Evolutionary conservation across 2,329 filamentous ascomycete genomes (phyloP).

Genomic region (Paracoccidioides lutzii): DNA sequence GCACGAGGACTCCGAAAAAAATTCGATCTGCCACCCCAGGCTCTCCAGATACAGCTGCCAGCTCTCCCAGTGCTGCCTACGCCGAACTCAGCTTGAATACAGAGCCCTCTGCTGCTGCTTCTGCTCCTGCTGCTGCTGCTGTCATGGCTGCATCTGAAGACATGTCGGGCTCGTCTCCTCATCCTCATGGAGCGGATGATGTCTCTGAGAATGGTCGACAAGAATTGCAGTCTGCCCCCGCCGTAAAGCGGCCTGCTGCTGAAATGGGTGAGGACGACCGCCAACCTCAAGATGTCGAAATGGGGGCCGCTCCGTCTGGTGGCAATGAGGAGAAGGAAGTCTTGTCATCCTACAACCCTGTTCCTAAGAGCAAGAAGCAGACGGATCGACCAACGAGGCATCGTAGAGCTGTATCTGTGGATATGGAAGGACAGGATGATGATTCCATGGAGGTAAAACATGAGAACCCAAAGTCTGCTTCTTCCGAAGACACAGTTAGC

Average conservation of each 20-base stretch:
- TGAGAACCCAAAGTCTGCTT: conserved; percentile 6
- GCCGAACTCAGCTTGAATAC: conserved; percentile 16
- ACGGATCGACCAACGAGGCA: conserved; percentile 10
- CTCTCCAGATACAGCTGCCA: conserved; percentile 18
- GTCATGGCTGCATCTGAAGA: conserved; percentile 20
- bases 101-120: conserved; percentile 8
- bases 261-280: conserved; percentile 37
- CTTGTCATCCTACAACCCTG: not conserved
- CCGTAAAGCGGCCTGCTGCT: conserved; percentile 40
- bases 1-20: conserved; percentile 18
- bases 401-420: conserved; percentile 28
- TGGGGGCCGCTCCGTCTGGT: conserved; percentile 5
- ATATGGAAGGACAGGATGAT: conserved; percentile 28
- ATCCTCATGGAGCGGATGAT: not conserved
- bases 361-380: conserved; percentile 9
- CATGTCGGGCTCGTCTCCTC: not conserved
- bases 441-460: conserved; percentile 1
- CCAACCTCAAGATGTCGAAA: conserved; percentile 1
- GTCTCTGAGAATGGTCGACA: not conserved
- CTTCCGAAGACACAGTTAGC: conserved; percentile 19
- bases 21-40: not conserved
- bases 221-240: conserved; percentile 33
- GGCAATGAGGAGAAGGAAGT: conserved; percentile 13
- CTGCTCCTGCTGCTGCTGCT: not conserved
- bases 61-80: conserved; percentile 41